Conservation (phyloP, 192 early-diverging fungal species). For the Coemansia sp. region DNA sequence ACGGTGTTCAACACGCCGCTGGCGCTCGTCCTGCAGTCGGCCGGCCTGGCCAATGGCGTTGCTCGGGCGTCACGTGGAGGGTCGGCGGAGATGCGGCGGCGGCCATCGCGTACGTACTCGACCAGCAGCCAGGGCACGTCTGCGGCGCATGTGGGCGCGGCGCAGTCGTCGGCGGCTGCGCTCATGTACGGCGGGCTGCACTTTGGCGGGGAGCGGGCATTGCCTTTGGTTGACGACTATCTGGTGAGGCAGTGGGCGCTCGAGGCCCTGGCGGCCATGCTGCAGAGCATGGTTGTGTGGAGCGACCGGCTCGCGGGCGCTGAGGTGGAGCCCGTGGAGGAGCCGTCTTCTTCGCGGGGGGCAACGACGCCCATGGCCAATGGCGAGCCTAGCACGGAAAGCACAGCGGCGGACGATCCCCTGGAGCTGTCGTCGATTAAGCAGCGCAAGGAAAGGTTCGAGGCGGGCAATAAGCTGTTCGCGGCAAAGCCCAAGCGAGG, state of each 20-base stretch:
- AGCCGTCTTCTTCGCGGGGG: neutral
- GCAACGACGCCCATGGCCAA: conserved; percentile 4
- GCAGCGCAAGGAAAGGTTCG: conserved; percentile 80
- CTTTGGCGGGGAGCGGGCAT: conserved; percentile 16
- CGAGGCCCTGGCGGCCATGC: conserved; percentile 60
- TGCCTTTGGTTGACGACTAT: conserved; percentile 36
- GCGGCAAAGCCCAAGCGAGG: conserved; percentile 92
- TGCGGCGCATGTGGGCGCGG: neutral
- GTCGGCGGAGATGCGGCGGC: neutral
- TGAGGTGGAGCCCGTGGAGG: neutral
- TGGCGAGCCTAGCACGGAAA: neutral
- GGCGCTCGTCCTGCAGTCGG: neutral
- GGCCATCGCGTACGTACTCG: conserved; percentile 17
- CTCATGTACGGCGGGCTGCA: conserved; percentile 25
- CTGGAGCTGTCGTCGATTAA: conserved; percentile 80
- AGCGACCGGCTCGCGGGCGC: conserved; percentile 52
- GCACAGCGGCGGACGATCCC: conserved; percentile 63
- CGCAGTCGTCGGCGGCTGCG: neutral
- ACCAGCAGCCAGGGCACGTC: conserved; percentile 11
- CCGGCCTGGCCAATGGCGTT: neutral
- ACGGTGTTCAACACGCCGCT: conserved; percentile 37
- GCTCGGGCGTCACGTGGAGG: neutral
- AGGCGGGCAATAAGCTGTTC: conserved; percentile 77
- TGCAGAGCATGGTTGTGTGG: conserved; percentile 70
- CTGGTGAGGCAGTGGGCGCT: conserved; percentile 60